Evolutionary conservation across 306 rosid genomes (phyloP), one percentile per base, ranked within the genome.

Genomic region (Cicer cuneatum): DNA sequence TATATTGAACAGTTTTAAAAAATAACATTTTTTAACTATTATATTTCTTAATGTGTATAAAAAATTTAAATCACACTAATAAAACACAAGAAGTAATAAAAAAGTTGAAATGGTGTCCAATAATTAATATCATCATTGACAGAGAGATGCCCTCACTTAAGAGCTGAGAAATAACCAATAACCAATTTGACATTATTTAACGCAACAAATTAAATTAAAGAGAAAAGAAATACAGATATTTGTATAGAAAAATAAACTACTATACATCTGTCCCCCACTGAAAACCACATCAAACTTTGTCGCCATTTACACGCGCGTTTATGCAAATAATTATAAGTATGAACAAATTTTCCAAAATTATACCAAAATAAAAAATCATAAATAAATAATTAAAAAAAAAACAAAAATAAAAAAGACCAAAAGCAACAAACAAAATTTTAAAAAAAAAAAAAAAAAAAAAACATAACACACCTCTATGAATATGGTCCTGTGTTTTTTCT

Each of bases 241-340:
- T 75, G 13, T 40, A 41, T 6, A 2, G 18, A 62, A 72, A 40
- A 40, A 75, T 39, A 75, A 7, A 48, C 42, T 49, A 42, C 48
- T 66, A 56, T 66, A 47, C 71, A 77, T 47, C 75, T 77, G 75
- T 77, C 75, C 29, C 42, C 81, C 69, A 77, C 70, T 8, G 37
- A 59, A 39, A 42, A n/a, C 68, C 16, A 12, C 33, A 24, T 15
- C 6, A 39, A 43, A 10, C 38, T 10, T 39, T 7, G 49, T 67
- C 72, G 62, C 58, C 53, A 75, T 75, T 64, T 64, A 64, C 66
- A 65, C 56, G 16, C 56, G 16, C 68, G 5, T 35, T 58, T 15
- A 37, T 66, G 53, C 47, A 68, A 75, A 41, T 59, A 37, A 18
- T 8, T 51, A 69, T 58, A 46, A 69, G 49, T 77, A 69, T 77